Evolutionary conservation across 2,329 filamentous ascomycete genomes (phyloP), one percentile per base, ranked within the genome.

Genomic region (Coniochaeta pulveracea): DNA sequence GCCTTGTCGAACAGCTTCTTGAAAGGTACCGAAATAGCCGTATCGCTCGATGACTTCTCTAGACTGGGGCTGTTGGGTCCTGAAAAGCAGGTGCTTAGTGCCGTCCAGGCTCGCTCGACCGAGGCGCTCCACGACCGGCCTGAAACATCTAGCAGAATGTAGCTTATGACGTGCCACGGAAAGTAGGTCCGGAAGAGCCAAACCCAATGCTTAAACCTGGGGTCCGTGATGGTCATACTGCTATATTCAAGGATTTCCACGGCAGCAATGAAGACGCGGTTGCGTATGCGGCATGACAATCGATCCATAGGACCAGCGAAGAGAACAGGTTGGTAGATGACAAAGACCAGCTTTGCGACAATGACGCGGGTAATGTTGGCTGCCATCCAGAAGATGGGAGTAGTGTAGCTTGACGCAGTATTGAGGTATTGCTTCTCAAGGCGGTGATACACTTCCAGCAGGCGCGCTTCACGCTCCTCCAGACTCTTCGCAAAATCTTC

Each of bases 111-210:
- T 24, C 37, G 51, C 48, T 43, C 49, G 27, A 47, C 43, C 19
- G 41, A 43, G 5, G 49, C 37, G 27, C 43, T 45, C 61, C 63
- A 66, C 2, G 57, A 54, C 0, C 61, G 53, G 3, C 59, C 60
- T 10, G 58, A 61, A 1, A 64, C 50, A 43, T 73, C 66, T 10
- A 74, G 57, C 18, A 76, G 43, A 1, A 73, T 54, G 41, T 69
- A 76, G 1, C 69, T 67, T 4, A 74, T 61, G 4, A 71, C 67
- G 40, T 74, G 62, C 68, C 70, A 76, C 38, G 74, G 69, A 1
- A 64, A 69, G 45, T 72, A 74, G 0, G 67, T 71, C 42, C 72
- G 65, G 47, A 70, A 74, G 5, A 72, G 52, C 72, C 72, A 76
- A 12, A 66, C 64, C 63, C 66, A 74, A 29, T 64, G 63, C 8